Base-by-base conservation (phyloP, 495 filamentous ascomycete species). In the Penicillium robsamsonii region DNA sequence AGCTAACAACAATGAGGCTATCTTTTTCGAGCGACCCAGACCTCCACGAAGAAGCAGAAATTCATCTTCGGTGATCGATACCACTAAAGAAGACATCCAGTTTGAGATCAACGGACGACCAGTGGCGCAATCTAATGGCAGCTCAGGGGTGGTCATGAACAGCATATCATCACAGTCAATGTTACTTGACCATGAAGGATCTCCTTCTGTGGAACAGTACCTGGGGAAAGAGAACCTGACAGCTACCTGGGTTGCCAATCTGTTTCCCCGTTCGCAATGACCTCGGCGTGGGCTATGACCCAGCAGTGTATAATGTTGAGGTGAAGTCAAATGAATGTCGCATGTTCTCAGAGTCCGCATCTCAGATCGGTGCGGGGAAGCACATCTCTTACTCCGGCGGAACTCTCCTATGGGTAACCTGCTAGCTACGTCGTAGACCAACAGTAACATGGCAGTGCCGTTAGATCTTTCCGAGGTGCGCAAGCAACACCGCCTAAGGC, bases 161-260 rank as follows among this genome's bases (percentile, higher is more conserved):
- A 59, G 57, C 22, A 24, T 41, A 8, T 75, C 74, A 2, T 74
- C 71, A 1, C 68, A 72, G 50, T 64, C 71, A 10, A 77, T 75
- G 68, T 63, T 72, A 38, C 57, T 74, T 18, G 67, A 68, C 45
- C 18, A 57, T 27, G 70, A 68, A 35, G 53, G 50, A 10, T 55
- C 61, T 9, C 5, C 45, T 25, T 17, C 13, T 15, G 17, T 41
- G 1, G 38, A 44, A 11, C 46, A 24, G 24, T 29, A 25, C 12
- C 17, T 17, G 17, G 38, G 13, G 10, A 53, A 52, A 48, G 35
- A 44, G 13, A 45, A 38, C 6, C 9, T 46, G 31, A 50, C 47
- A 35, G 35, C 55, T 22, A 51, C 55, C 47, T 57, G 46, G 41
- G 33, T 51, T 46, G 33, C 17, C 18, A 44, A 35, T 45, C 37